A percentile compares a stretch with the other conserved stretches of the same genome.
Evolutionary conservation across 352 stramenopile species (phyloP).

Genomic region (Phytophthora citricola): DNA sequence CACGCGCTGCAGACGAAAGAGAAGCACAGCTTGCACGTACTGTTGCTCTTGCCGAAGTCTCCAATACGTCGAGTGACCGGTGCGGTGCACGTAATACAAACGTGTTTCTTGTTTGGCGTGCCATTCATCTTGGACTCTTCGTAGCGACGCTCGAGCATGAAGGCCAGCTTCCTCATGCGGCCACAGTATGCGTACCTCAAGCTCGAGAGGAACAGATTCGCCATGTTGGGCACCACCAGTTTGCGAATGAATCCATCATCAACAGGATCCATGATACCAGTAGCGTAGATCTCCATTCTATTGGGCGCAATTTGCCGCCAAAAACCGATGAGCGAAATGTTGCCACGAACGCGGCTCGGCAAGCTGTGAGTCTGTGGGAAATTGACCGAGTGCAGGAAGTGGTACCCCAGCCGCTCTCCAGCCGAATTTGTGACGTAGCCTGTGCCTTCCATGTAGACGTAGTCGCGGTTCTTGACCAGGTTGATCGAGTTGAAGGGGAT

Average conservation of each 20-base stretch:
- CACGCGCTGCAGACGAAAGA: conserved; percentile 14
- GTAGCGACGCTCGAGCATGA: conserved; percentile 21
- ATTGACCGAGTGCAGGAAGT: conserved; percentile 30
- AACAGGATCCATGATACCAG: conserved; percentile 13
- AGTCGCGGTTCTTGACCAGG: conserved; percentile 34
- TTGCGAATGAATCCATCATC: conserved; percentile 7
- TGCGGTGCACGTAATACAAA: conserved; percentile 14
- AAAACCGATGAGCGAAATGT: conserved; percentile 8
- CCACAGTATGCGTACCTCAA: conserved; percentile 17
- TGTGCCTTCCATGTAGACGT: conserved; percentile 32
- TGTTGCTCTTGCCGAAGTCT: conserved; percentile 27
- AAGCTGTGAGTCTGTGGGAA: conserved; percentile 25
- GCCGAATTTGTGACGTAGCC: conserved; percentile 12
- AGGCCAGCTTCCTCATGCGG: conserved; percentile 13
- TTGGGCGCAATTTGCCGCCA: conserved; percentile 15
- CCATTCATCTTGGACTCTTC: conserved; percentile 25
- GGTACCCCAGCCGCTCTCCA: conserved; percentile 7
- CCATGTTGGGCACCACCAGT: conserved; percentile 15
- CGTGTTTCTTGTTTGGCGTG: conserved; percentile 20
- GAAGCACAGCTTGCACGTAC: conserved; percentile 19
- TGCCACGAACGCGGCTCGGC: conserved; percentile 18
- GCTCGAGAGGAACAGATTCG: conserved; percentile 11
- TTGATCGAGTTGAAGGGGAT: conserved; percentile 24
- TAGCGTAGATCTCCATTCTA: conserved; percentile 15
- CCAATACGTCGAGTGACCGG: conserved; percentile 12